Percentiles rank a stretch among this genome's conserved stretches.
Evolutionary conservation across 2,329 filamentous ascomycete genomes (phyloP).

Genomic region (Aspergillus bombycis): DNA sequence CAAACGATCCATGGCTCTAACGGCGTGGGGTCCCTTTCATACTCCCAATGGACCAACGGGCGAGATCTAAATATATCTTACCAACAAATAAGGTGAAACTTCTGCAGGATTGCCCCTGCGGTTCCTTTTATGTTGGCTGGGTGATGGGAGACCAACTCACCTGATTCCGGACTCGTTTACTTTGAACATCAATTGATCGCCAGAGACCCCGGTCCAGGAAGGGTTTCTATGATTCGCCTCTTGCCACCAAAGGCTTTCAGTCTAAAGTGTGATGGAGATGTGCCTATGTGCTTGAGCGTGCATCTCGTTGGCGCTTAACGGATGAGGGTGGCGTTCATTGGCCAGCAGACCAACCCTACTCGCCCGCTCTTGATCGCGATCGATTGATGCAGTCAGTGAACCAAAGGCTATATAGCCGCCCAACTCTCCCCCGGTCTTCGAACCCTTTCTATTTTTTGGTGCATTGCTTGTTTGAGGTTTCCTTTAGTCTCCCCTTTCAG

Average conservation of each 20-base stretch:
- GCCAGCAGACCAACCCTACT: conserved; percentile 9
- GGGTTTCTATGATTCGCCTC: conserved; percentile 12
- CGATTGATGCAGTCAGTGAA: background rate
- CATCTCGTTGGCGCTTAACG: conserved; percentile 25
- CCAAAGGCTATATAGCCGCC: conserved; percentile 39
- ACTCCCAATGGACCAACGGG: background rate
- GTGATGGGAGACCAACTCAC: background rate
- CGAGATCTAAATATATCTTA: background rate
- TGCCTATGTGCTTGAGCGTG: conserved; percentile 17
- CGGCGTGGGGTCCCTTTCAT: background rate
- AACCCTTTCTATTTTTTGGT: conserved; percentile 24
- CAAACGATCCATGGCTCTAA: background rate
- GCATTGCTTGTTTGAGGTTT: conserved; percentile 39
- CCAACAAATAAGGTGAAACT: background rate
- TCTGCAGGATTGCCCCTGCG: background rate
- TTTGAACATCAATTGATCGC: background rate
- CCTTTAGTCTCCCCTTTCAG: conserved; percentile 29
- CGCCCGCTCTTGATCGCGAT: background rate
- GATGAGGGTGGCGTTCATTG: conserved; percentile 15
- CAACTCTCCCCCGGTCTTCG: conserved; percentile 18
- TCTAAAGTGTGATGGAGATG: conserved; percentile 19
- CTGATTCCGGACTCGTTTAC: background rate
- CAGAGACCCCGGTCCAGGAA: background rate
- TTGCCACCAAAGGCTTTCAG: background rate
- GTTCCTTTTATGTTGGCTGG: background rate